Conservation (phyloP, 2,329 filamentous ascomycete species). For the Colletotrichum echinochloae region DNA sequence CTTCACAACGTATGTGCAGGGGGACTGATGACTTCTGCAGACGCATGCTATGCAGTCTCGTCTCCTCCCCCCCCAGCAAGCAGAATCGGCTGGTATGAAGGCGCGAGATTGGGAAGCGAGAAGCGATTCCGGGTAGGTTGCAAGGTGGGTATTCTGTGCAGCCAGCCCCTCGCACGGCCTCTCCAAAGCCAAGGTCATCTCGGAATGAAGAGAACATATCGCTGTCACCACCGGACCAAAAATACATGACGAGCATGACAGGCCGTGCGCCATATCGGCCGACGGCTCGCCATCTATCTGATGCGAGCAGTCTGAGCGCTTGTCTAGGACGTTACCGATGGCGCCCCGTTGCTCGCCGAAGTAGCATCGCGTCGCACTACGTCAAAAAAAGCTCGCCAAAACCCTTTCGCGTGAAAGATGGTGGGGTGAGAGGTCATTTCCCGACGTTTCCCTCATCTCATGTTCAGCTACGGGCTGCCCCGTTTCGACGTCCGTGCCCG, state of each 20-base stretch:
- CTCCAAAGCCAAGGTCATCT: background rate
- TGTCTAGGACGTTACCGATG: conserved; percentile 1
- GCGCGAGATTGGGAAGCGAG: background rate
- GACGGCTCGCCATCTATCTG: background rate
- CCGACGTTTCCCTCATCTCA: conserved; percentile 26
- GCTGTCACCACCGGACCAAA: background rate
- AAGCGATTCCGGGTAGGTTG: background rate
- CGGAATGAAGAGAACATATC: background rate
- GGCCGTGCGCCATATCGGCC: background rate
- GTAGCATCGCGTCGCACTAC: conserved; percentile 13
- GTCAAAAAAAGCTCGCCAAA: conserved; percentile 20
- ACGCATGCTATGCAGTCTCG: conserved; percentile 13
- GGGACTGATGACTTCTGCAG: conserved; percentile 19
- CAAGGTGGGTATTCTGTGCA: background rate
- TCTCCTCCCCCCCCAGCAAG: background rate
- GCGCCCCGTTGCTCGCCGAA: conserved; percentile 24
- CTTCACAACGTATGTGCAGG: conserved; percentile 17
- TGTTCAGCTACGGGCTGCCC: conserved; percentile 10
- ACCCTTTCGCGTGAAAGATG: conserved; percentile 22
- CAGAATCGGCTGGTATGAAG: background rate
- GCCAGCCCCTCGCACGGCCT: background rate
- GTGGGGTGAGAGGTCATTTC: conserved; percentile 27
- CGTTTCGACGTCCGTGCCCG: background rate
- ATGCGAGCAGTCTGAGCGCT: conserved; percentile 6
- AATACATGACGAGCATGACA: background rate